These are phyloP conservation scores for Kwoniella mangroviensis DNA, from an alignment of 768 basidiomycete species.

Conservation along the genomic window DNA sequence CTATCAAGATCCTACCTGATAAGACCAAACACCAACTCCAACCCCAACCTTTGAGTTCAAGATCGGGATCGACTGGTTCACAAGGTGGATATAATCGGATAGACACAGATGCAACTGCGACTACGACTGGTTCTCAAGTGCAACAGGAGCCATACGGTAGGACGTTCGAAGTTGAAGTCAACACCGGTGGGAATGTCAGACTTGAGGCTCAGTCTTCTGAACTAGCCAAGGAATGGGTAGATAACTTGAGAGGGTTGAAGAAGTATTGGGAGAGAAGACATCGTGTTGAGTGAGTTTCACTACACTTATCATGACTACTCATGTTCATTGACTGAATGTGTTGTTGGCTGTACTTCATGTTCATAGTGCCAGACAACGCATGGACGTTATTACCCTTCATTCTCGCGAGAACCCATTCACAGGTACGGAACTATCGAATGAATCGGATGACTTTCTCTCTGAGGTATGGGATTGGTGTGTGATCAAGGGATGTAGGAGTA, in stretches of 20 bases:
- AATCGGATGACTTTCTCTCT: slow-evolving; percentile 61
- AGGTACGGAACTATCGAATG: slow-evolving; percentile 33
- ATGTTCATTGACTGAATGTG: background rate
- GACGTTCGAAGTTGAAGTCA: slow-evolving; percentile 75
- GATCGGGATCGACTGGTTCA: background rate
- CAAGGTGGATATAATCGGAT: slow-evolving; percentile 7
- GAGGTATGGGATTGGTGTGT: slow-evolving; percentile 86
- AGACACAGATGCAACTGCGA: background rate
- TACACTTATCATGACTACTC: too few relatives aligned
- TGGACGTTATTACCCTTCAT: slow-evolving; percentile 43
- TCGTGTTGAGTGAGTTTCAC: slow-evolving; percentile 64
- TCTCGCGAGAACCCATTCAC: slow-evolving; percentile 31
- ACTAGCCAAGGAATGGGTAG: slow-evolving; percentile 84
- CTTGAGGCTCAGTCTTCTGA: slow-evolving; percentile 80
- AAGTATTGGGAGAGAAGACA: slow-evolving; percentile 81
- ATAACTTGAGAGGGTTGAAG: slow-evolving; percentile 70
- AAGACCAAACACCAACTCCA: background rate
- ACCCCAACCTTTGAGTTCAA: background rate
- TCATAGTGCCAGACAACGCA: slow-evolving; percentile 45
- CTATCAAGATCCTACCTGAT: slow-evolving; percentile 63
- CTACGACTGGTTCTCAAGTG: background rate
- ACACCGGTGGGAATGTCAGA: slow-evolving; percentile 69
- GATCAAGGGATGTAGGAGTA: slow-evolving; percentile 75
- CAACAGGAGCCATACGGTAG: slow-evolving; percentile 36
- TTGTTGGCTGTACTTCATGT: background rate